Evolutionary conservation across 169 alveolate genomes (phyloP).

Genomic region (Plasmodium adleri): DNA sequence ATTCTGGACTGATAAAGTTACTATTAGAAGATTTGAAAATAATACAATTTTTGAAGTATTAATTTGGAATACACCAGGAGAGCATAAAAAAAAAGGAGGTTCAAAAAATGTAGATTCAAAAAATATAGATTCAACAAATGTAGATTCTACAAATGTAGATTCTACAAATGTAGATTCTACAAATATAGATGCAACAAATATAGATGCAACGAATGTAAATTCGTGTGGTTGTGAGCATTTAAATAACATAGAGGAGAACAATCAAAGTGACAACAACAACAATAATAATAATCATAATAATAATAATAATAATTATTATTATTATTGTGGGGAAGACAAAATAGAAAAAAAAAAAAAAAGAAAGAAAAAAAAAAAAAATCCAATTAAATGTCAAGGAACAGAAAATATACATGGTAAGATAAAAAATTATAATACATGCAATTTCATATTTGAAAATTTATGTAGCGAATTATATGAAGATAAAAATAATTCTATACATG

Average conservation of each 20-base stretch:
- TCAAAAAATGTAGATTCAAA: background rate
- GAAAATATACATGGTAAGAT: background rate
- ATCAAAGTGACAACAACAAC: too few relatives aligned
- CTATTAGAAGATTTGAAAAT: slow-evolving; percentile 45
- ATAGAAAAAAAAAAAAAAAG: background rate
- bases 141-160: background rate
- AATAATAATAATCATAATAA: too few relatives aligned
- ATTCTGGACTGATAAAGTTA: slow-evolving; percentile 34
- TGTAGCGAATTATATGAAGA: slow-evolving; percentile 32
- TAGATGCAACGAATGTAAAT: too few relatives aligned
- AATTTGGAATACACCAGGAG: slow-evolving; percentile 36
- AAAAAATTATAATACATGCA: background rate
- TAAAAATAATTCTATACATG: slow-evolving; percentile 20
- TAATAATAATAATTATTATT: too few relatives aligned
- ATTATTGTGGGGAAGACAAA: background rate
- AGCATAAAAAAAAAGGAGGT: background rate
- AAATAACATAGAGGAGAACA: too few relatives aligned
- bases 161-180: background rate
- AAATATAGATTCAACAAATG: background rate
- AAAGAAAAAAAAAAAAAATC: background rate
- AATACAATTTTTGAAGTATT: slow-evolving; percentile 56
- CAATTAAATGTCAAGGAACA: background rate
- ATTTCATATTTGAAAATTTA: slow-evolving; percentile 13
- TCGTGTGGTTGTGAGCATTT: too few relatives aligned
- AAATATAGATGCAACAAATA: background rate